phyloP scores from a whole-genome alignment of 78 protist genomes.

The Tieghemostelium lacteum region DNA sequence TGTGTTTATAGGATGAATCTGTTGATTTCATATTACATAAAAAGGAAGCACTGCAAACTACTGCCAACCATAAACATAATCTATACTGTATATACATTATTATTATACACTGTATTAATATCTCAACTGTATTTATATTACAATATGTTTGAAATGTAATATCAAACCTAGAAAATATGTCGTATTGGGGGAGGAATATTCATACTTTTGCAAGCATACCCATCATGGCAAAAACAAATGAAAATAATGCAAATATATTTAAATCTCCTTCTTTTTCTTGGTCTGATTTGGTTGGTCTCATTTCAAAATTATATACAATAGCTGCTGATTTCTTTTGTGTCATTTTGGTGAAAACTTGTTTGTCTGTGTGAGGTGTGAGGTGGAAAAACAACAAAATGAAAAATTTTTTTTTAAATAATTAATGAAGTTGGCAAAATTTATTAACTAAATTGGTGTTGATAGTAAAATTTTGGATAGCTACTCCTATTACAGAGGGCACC shows the following conservation, averaged over 20 bases:
- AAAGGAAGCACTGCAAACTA: slow-evolving; percentile 26
- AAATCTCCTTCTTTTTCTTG: slow-evolving; percentile 2
- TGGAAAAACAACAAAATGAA: no score
- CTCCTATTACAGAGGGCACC: no score
- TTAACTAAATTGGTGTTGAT: no score
- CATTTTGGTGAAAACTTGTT: no score
- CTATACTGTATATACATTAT: slow-evolving; percentile 8
- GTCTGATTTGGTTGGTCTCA: background rate
- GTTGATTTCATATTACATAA: slow-evolving; percentile 28
- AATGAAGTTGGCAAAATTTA: no score
- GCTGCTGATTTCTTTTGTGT: slow-evolving; percentile 12
- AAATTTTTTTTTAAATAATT: no score
- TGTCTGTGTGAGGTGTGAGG: no score
- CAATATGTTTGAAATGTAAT: background rate
- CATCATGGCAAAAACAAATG: slow-evolving; percentile 24
- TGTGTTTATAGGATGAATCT: slow-evolving; percentile 18
- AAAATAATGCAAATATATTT: slow-evolving; percentile 21
- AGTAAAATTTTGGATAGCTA: no score
- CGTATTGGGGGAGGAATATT: no score
- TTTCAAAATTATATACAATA: slow-evolving; percentile 10
- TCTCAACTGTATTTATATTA: background rate
- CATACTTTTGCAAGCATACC: slow-evolving; percentile 41
- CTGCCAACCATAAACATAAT: slow-evolving; percentile 37
- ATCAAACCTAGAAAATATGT: background rate
- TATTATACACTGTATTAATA: background rate